Percentiles rank a stretch among this genome's conserved stretches.
These are phyloP conservation scores for Claviceps paspali DNA, from an alignment of 2,329 filamentous ascomycete species.

Conservation along the genomic window DNA sequence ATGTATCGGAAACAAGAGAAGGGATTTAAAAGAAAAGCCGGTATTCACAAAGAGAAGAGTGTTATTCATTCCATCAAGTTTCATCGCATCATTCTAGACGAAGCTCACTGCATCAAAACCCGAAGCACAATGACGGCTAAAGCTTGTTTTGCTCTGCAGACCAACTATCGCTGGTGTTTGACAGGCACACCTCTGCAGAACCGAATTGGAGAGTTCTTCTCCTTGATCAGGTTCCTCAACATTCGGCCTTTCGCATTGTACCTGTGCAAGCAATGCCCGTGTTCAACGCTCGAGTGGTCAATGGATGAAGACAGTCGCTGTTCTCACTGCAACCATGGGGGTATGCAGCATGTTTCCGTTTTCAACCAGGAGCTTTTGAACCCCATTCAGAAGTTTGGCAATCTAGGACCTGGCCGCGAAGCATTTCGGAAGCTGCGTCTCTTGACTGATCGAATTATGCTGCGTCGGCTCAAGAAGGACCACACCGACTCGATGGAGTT, in stretches of 20 bases:
- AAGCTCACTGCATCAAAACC: constrained; percentile 88
- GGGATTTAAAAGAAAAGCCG: constrained; percentile 69
- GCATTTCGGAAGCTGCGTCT: constrained; percentile 74
- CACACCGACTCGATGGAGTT: constrained; percentile 92
- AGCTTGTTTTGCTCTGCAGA: constrained; percentile 82
- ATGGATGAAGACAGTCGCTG: constrained; percentile 60
- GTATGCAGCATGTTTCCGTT: constrained; percentile 36
- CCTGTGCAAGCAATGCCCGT: constrained; percentile 77
- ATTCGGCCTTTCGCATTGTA: constrained; percentile 83
- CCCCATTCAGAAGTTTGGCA: constrained; percentile 53
- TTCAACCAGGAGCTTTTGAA: constrained; percentile 95
- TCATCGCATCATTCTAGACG: constrained; percentile 84
- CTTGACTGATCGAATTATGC: constrained; percentile 87
- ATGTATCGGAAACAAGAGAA: constrained; percentile 86
- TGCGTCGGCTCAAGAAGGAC: constrained; percentile 86
- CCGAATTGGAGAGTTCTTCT: constrained; percentile 94
- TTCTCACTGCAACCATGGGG: constrained; percentile 38
- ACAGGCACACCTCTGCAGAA: constrained; percentile 94
- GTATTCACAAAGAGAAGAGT: constrained; percentile 64
- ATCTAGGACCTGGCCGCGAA: constrained; percentile 42
- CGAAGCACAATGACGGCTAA: constrained; percentile 84
- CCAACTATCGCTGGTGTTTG: constrained; percentile 86
- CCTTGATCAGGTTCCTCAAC: constrained; percentile 79
- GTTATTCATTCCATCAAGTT: constrained; percentile 75
- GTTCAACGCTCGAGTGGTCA: constrained; percentile 70